These are phyloP conservation scores for Apiospora pterosperma DNA, from an alignment of 2,329 filamentous ascomycete genomes.

Conservation along the genomic window DNA sequence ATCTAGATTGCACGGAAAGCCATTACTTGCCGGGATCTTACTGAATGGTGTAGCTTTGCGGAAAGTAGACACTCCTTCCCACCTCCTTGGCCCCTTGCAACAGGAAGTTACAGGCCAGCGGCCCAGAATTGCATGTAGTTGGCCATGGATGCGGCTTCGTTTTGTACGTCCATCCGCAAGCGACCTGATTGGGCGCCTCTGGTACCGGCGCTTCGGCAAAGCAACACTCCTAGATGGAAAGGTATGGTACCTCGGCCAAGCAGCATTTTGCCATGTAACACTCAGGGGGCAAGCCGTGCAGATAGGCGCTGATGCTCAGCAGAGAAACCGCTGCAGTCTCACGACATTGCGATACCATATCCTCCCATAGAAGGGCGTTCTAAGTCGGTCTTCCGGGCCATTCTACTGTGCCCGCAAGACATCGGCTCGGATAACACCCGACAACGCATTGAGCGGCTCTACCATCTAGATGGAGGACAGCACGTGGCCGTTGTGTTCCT, in stretches of 20 bases:
- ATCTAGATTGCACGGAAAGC: too few relatives aligned
- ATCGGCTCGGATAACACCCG: constrained; percentile 24
- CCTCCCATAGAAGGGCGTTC: constrained; percentile 7
- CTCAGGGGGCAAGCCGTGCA: not conserved
- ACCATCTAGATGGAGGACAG: constrained; percentile 34
- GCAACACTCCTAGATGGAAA: constrained; percentile 21
- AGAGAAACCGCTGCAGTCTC: constrained; percentile 15
- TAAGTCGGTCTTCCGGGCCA: constrained; percentile 28
- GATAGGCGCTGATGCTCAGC: not conserved
- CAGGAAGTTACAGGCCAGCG: not conserved
- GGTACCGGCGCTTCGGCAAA: constrained; percentile 18
- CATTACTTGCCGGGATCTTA: too few relatives aligned
- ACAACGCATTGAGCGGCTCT: constrained; percentile 37
- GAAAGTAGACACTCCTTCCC: not conserved
- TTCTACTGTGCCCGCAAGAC: constrained; percentile 39
- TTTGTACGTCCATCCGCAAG: constrained; percentile 27
- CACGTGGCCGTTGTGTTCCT: constrained; percentile 43
- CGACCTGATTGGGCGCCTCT: constrained; percentile 25
- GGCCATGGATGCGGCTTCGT: constrained; percentile 19
- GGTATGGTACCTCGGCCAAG: constrained; percentile 14
- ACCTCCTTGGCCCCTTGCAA: not conserved
- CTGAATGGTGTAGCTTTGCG: not conserved
- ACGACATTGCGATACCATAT: constrained; percentile 44
- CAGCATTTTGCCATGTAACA: not conserved
- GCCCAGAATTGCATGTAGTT: not conserved